Evolutionary conservation across 768 basidiomycete species (phyloP), one percentile per base, ranked within the genome.

Genomic region (Cubamyces lactineus): DNA sequence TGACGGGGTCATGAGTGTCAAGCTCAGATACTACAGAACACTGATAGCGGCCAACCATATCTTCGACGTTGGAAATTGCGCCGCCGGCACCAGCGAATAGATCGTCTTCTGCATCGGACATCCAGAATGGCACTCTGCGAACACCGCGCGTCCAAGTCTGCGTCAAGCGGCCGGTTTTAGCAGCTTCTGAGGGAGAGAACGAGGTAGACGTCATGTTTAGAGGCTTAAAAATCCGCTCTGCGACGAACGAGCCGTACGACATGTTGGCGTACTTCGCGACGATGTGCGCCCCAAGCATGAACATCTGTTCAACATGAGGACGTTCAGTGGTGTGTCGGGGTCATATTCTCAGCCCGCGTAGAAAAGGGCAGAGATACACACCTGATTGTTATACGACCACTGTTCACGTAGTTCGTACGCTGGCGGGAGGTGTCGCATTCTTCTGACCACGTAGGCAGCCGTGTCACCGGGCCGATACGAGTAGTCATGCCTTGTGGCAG

Each of bases 181-280:
- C 62, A 0, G 80, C 81, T 24, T 72, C 71, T 16, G 65, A 53
- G 0, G 74, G 71, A 1, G 74, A 76, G 58, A 76, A 79, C 0
- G 79, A 81, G 2, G 80, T 75, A 0, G 71, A 70, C 0, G 68
- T 63, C 82, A 84, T 82, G 19, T 72, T 72, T 13, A 82, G 65
- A 0, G 78, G 80, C 0, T 57, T 26, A 54, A 82, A 77, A 16
- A 83, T 75, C 12, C 79, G 78, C 34, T 74, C 71, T 15, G 71
- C 60, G 26, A 82, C 78, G 40, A 82, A 84, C 2, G 75, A 68
- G 8, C 69, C 66, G 53, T 76, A 80, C 2, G 72, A 50, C 24
- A 67, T 63, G 8, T 70, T 75, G 0, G 78, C 57, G 45, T 77
- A 75, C 24, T 57, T 72, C 17, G 66, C 61, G 23, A 81, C 52